phyloP scores from a whole-genome alignment of 495 filamentous ascomycete genomes.

The Hypoxylon rickii region DNA sequence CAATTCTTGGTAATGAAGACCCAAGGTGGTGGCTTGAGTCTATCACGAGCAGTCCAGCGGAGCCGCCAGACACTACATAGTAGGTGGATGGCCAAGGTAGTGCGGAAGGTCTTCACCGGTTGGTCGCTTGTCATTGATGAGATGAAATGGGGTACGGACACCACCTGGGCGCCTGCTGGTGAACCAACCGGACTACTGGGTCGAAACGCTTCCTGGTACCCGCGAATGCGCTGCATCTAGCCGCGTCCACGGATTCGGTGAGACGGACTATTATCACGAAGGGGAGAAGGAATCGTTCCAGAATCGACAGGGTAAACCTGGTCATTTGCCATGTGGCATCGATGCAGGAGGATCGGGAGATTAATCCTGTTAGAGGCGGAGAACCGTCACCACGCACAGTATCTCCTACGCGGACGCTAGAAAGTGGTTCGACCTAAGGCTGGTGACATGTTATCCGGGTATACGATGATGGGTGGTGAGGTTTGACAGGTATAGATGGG shows the following conservation, averaged over 20 bases:
- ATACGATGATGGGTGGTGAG: not conserved
- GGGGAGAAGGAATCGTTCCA: constrained; percentile 27
- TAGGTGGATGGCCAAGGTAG: too few species aligned
- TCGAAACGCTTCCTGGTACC: constrained; percentile 6
- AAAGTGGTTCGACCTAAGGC: not conserved
- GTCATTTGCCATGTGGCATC: constrained; percentile 31
- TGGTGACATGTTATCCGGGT: not conserved
- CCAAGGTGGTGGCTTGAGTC: too few species aligned
- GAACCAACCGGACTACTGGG: constrained; percentile 22
- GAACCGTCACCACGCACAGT: not conserved
- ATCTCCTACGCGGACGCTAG: not conserved
- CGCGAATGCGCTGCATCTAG: constrained; percentile 24
- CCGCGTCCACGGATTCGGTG: constrained; percentile 28
- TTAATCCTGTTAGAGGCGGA: constrained; percentile 18
- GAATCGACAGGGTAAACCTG: constrained; percentile 29
- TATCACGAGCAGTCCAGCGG: too few species aligned
- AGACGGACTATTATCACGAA: constrained; percentile 28
- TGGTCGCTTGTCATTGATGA: not conserved
- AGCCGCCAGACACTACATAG: too few species aligned
- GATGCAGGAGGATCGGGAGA: constrained; percentile 31
- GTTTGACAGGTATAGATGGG: not conserved
- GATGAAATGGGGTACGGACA: too few species aligned
- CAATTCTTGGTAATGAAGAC: too few species aligned
- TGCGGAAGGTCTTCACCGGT: too few species aligned
- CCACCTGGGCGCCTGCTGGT: too few species aligned